Base-by-base conservation (phyloP, 164 flowering plant genomes). In the Umbilicus rupestris region DNA sequence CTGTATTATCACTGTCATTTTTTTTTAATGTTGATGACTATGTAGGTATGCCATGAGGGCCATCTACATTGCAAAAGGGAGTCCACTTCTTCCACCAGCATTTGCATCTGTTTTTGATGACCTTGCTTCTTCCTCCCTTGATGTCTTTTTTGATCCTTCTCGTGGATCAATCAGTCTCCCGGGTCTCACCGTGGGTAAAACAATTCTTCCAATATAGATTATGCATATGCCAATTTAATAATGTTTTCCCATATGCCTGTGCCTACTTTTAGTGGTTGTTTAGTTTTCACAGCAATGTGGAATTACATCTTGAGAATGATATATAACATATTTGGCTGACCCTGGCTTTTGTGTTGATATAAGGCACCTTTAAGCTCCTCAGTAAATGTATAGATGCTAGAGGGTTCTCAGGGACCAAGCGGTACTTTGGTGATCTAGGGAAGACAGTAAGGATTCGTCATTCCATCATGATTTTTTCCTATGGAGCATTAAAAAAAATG, bases 41-140 rank as follows among this genome's bases (percentile, higher is more conserved):
- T 72, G 39, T 75, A 94, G 98, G 98, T 94, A 94, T 82, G 83
- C 85, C 46, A 80, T 90, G 95, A 84, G 98, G 72, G 90, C 97
- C 59, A 79, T 94, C 69, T 94, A 90, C 76, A 89, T 94, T 75
- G 95, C 96, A 59, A 94, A 90, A 73, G 98, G 98, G 78, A 90
- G 98, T 68, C 76, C 82, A 31, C 72, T 90, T 72, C 98, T 94
- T 66, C 98, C 98, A 35, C 98, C 98, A 66, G 83, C 85, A 75
- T 94, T 94, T 81, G 86, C 89, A 63, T 94, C 97, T 57, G 80
- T 94, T 65, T 94, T 94, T 75, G 97, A 94, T 78, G 98, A 94
- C 74, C 75, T 86, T 62, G 87, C 97, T 73, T 94, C 96, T 39
- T 89, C 98, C n/a, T 90, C 97, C 47, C 90, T 94, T 37, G 98